phyloP scores from a whole-genome alignment of 805 yeast genomes.

The Saccharomycopsis oosterbeekiorum region DNA sequence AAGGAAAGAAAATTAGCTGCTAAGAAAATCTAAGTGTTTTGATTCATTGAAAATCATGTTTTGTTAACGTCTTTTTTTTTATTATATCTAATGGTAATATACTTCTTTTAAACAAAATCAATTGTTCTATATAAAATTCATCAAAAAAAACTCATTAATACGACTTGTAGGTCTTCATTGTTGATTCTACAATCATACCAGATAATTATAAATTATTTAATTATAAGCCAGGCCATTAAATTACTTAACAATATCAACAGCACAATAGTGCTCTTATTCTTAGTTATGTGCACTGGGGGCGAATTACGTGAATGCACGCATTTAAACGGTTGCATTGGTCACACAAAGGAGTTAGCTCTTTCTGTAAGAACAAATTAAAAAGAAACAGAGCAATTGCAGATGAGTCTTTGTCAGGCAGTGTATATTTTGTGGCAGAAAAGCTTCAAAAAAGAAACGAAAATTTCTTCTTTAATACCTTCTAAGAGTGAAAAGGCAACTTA shows the following conservation, averaged over 20 bases:
- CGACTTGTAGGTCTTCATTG: not conserved
- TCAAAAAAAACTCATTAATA: not conserved
- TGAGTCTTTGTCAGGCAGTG: no score
- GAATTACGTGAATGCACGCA: no score
- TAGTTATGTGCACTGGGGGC: no score
- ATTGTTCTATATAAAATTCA: conserved; percentile 1
- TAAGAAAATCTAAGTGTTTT: conserved; percentile 55
- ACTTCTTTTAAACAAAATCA: conserved; percentile 1
- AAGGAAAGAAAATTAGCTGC: conserved; percentile 95
- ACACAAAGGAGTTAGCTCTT: not conserved
- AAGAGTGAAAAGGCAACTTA: no score
- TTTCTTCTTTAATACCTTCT: no score
- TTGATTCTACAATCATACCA: no score
- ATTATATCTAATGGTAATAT: conserved; percentile 1
- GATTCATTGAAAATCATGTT: not conserved
- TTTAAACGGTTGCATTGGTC: not conserved
- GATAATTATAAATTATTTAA: no score
- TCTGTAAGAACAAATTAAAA: not conserved
- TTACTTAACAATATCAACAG: no score
- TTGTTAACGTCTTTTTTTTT: not conserved
- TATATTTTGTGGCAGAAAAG: not conserved
- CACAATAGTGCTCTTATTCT: no score
- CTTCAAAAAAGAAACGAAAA: not conserved
- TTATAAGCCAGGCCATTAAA: no score
- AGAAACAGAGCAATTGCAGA: not conserved